A percentile compares a stretch with the other conserved stretches of the same genome.
Conservation (phyloP, 768 basidiomycete species). For the Serendipita sp. region DNA sequence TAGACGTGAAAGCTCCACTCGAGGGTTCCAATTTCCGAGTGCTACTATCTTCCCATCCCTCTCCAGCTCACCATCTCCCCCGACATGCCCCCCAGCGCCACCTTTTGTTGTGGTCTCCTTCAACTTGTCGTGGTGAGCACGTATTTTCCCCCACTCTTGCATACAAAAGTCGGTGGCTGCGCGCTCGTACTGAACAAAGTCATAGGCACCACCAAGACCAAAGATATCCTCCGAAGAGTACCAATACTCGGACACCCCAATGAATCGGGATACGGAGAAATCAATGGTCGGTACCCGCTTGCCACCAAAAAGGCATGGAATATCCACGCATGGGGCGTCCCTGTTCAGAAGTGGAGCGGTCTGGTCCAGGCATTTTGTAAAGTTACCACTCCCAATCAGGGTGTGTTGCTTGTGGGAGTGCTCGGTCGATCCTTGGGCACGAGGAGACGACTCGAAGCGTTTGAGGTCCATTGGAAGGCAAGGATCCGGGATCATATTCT, state of each 20-base stretch:
- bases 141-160: constrained; percentile 61
- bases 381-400: constrained; percentile 78
- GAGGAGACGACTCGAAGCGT: constrained; percentile 41
- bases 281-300: constrained; percentile 88
- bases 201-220: constrained; percentile 85
- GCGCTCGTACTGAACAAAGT: constrained; percentile 90
- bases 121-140: constrained; percentile 40
- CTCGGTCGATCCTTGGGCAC: constrained; percentile 22
- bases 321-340: constrained; percentile 60
- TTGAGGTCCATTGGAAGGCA: constrained; percentile 71
- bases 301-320: constrained; percentile 87
- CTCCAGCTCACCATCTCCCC: constrained; percentile 51
- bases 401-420: constrained; percentile 40
- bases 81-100: constrained; percentile 28
- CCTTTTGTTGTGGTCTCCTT: constrained; percentile 29
- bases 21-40: constrained; percentile 50
- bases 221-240: constrained; percentile 97
- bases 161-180: constrained; percentile 78
- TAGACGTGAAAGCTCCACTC: constrained; percentile 68
- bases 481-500: constrained; percentile 51
- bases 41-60: constrained; percentile 44
- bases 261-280: constrained; percentile 84
- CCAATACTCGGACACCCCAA: constrained; percentile 98
- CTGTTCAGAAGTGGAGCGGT: constrained; percentile 75
- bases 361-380: constrained; percentile 60